Base-by-base conservation (phyloP, 345 rosid genomes). In the Triadica sebifera region DNA sequence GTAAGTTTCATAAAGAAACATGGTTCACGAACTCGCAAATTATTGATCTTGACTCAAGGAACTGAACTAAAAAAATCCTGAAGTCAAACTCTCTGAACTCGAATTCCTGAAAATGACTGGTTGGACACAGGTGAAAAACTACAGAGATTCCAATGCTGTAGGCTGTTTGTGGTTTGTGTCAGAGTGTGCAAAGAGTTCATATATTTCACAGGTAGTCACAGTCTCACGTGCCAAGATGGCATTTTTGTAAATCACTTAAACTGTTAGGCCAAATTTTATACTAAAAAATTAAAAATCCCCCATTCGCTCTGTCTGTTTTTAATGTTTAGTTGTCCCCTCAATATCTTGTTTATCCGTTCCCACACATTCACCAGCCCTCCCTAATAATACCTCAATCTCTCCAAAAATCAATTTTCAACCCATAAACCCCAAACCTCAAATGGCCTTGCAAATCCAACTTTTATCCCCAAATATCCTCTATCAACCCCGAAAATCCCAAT, bases 401-500 rank as follows among this genome's bases (percentile, higher is more conserved):
- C 16, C 69, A 63, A 50, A 3, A 34, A 38, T 62, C 71, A 17
- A 52, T 2, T 29, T 8, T 56, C 12, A 51, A 43, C 20, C 76
- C 45, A 24, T 6, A 34, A 8, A 25, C 24, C 41, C 5, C 13
- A 63, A 69, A 20, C 20, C 64, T 49, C 16, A 47, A 34, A 90
- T 90, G 95, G 85, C 91, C 51, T 56, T 83, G 20, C 75, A 75
- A 60, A 75, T 81, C 41, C 60, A 85, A 70, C 65, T 82, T 17
- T 62, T 80, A 8, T 66, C 73, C 15, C 83, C 82, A 60, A 77
- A 46, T 13, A 46, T 51, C 51, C 62, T 80, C 64, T 62, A 2
- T 9, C 72, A 47, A 53, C 60, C 57, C 13, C 49, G 3, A 56
- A 86, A 69, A 6, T 65, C 25, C 69, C 68, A 37, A 20, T 0